A percentile compares a stretch with the other conserved stretches of the same genome.
Evolutionary conservation across 2,329 filamentous ascomycete species (phyloP).

Genomic region (Aspergillus sp.): DNA sequence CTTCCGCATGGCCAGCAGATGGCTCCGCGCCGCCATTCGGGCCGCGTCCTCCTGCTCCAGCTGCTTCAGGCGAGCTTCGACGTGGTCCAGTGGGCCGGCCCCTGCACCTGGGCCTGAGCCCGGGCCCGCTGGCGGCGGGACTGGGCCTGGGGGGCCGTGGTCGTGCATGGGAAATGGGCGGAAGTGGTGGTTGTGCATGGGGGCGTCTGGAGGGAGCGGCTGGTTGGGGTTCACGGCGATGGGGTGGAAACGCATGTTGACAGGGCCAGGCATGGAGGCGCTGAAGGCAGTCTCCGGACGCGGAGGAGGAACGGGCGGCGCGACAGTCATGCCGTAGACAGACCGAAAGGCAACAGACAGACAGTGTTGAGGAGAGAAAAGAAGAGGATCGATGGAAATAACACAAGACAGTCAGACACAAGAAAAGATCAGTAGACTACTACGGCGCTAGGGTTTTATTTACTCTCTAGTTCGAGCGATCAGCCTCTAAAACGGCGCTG

Average conservation of each 20-base stretch:
- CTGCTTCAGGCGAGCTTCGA: constrained; percentile 29
- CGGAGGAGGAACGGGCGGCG: constrained; percentile 25
- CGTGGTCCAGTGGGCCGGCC: constrained; percentile 33
- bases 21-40: constrained; percentile 29
- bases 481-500: no score
- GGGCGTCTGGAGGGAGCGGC: constrained; percentile 23
- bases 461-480: no score
- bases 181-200: constrained; percentile 24
- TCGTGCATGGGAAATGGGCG: constrained; percentile 24
- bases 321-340: constrained; percentile 31
- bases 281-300: constrained; percentile 25
- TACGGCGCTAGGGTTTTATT: no score
- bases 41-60: constrained; percentile 32
- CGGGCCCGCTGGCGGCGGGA: constrained; percentile 15
- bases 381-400: constrained; percentile 9
- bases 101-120: no score
- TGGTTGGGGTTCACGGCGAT: constrained; percentile 33
- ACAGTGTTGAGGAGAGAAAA: constrained; percentile 6
- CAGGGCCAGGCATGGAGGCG: constrained; percentile 15
- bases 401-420: no score
- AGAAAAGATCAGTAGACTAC: no score
- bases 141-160: constrained; percentile 14
- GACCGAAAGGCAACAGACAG: constrained; percentile 4
- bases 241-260: constrained; percentile 29
- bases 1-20: constrained; percentile 28